Base-by-base conservation (phyloP, 441 rosid genomes). In the Gossypium armourianum region DNA sequence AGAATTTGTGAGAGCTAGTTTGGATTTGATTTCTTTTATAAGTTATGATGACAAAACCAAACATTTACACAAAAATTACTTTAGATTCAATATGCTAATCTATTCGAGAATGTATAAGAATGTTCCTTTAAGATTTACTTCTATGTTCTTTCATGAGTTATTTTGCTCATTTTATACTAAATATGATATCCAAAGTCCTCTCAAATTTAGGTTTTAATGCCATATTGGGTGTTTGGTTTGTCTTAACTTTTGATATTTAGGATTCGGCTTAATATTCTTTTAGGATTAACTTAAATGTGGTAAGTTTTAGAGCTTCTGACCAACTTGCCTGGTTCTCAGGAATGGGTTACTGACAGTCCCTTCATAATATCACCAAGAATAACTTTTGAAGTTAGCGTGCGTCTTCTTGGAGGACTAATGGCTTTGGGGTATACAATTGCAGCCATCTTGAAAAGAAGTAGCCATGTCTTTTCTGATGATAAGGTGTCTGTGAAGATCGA, bases 311-410 rank as follows among this genome's bases (percentile, higher is more conserved):
- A 6, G 72, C 52, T 78, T 77, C 50, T 78, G 52, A 74, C 45
- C 26, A 10, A 12, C 61, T 71, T 23, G 73, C 20, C 64, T 68
- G 80, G 59, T 62, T 86, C 67, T 83, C 91, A 94, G 97, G 98
- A 92, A 75, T 94, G 97, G 97, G 97, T 92, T 75, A 92, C 95
- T 52, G 98, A 94, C 79, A 84, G 82, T 87, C 97, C 96, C n/a
- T 94, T 94, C 82, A 87, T 94, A 67, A 94, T 94, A 77, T 94
- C 99, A 63, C 99, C 99, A 5, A 86, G 99, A 79, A 94, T 94
- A 83, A 92, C 96, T 67, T 92, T 94, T 73, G 96, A 91, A 85
- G 98, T 94, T 66, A 91, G 94, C 4, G 98, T 88, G 56, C 97
- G 97, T 19, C 93, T 94, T 67, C 83, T 94, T 17, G 99, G 99